These are phyloP conservation scores for Blastobotrys indianensis DNA, from an alignment of 1,139 yeast species.

Conservation along the genomic window DNA sequence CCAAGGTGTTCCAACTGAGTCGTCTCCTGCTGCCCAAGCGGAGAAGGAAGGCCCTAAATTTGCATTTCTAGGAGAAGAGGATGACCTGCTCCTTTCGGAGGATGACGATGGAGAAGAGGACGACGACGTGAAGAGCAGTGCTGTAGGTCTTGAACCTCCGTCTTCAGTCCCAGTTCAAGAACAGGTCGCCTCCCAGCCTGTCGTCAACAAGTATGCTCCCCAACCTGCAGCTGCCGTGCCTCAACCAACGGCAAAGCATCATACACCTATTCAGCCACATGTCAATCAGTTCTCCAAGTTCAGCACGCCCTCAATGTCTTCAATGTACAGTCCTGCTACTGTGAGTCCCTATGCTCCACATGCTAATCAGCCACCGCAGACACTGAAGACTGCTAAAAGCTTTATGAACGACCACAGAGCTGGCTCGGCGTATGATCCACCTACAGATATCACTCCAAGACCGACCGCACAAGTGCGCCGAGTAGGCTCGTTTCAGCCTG, in stretches of 20 bases:
- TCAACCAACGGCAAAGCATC: background rate
- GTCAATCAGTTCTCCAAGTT: constrained; percentile 8
- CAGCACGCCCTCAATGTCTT: background rate
- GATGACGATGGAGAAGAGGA: constrained; percentile 10
- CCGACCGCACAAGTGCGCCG: constrained; percentile 18
- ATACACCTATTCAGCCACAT: constrained; percentile 3
- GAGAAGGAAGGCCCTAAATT: constrained; percentile 16
- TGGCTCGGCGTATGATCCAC: constrained; percentile 56
- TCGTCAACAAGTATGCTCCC: constrained; percentile 1
- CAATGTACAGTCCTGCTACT: constrained; percentile 5
- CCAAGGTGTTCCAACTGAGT: background rate
- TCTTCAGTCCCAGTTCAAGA: background rate
- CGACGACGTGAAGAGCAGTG: background rate
- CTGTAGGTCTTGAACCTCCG: background rate
- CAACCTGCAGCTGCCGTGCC: background rate
- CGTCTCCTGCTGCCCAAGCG: background rate
- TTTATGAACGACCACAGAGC: constrained; percentile 14
- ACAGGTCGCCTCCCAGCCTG: constrained; percentile 2
- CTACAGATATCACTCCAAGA: constrained; percentile 51
- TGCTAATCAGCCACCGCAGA: constrained; percentile 25
- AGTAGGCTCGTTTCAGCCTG: constrained; percentile 10
- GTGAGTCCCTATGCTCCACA: constrained; percentile 5
- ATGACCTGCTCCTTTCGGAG: constrained; percentile 30
- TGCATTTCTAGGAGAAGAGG: constrained; percentile 45
- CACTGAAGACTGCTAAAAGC: constrained; percentile 14